Percentiles rank a stretch among this genome's conserved stretches.
These are phyloP conservation scores for Picea glauca DNA, from an alignment of 75 land plant genomes.

Conservation along the genomic window DNA sequence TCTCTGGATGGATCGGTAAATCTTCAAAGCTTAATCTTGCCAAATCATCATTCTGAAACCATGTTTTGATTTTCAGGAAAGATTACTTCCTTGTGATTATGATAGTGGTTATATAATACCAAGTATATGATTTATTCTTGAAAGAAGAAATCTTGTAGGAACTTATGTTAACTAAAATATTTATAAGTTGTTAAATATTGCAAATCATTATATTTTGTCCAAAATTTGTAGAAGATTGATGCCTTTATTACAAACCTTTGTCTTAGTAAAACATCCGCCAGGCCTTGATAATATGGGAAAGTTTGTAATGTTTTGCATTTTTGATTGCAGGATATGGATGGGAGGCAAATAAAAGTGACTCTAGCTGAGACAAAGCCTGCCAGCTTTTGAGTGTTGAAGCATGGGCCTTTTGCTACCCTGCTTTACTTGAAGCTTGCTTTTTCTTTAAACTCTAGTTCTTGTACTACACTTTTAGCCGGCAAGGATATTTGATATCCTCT, in stretches of 20 bases:
- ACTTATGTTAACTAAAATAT: too few species aligned
- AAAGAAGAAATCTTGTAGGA: too few species aligned
- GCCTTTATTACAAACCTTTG: neutral
- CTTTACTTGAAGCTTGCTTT: too few species aligned
- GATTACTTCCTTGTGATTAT: neutral
- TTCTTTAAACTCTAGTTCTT: too few species aligned
- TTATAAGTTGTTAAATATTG: neutral
- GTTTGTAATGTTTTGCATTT: neutral
- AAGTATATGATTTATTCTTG: neutral
- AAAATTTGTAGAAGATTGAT: neutral
- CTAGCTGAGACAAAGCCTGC: constrained; percentile 41
- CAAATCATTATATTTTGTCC: neutral
- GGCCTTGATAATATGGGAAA: neutral
- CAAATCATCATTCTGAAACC: neutral
- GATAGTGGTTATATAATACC: neutral
- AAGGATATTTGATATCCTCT: too few species aligned
- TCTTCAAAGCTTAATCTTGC: neutral
- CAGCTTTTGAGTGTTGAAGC: neutral
- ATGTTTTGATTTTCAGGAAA: neutral
- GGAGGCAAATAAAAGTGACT: constrained; percentile 50
- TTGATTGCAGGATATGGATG: constrained; percentile 50
- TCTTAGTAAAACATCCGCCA: neutral
- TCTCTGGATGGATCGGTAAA: constrained; percentile 76
- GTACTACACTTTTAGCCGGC: too few species aligned
- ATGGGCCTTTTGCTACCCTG: neutral